Evolutionary conservation across 2,329 filamentous ascomycete species (phyloP).

Genomic region (Epichloe baconii): DNA sequence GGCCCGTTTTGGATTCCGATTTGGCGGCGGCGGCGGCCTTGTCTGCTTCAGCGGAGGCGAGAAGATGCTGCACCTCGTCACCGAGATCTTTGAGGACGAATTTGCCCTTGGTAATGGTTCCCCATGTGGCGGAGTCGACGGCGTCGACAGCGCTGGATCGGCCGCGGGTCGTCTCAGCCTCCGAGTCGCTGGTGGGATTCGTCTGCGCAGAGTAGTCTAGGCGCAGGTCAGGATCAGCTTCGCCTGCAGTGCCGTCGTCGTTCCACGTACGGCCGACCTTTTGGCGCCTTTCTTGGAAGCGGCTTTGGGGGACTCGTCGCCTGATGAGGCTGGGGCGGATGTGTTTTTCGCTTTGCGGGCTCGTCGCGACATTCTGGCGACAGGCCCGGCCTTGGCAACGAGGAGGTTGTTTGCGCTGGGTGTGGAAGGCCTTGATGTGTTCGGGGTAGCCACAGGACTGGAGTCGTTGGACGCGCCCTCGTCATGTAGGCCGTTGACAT

Average conservation of each 20-base stretch:
- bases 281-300: conserved; percentile 35
- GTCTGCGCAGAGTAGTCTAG: conserved; percentile 76
- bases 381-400: conserved; percentile 61
- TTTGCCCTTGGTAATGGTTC: conserved; percentile 74
- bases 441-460: conserved; percentile 57
- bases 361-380: conserved; percentile 65
- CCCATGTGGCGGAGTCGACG: conserved; percentile 72
- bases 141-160: conserved; percentile 53
- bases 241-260: conserved; percentile 74
- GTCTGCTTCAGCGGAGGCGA: conserved; percentile 64
- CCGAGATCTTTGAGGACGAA: conserved; percentile 90
- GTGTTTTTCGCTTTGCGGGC: conserved; percentile 58
- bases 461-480: conserved; percentile 47
- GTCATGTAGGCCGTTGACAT: conserved; percentile 21
- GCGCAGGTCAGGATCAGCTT: conserved; percentile 57
- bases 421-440: conserved; percentile 67
- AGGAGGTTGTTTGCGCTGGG: conserved; percentile 52
- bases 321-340: conserved; percentile 59
- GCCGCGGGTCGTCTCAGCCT: conserved; percentile 29
- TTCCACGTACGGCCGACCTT: conserved; percentile 87
- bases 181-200: conserved; percentile 40
- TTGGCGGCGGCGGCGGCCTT: conserved; percentile 34
- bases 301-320: conserved; percentile 57
- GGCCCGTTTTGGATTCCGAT: conserved; percentile 39
- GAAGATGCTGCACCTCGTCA: conserved; percentile 82